Conservation (phyloP, 2,329 filamentous ascomycete species). For the Elsinoe perseae region DNA sequence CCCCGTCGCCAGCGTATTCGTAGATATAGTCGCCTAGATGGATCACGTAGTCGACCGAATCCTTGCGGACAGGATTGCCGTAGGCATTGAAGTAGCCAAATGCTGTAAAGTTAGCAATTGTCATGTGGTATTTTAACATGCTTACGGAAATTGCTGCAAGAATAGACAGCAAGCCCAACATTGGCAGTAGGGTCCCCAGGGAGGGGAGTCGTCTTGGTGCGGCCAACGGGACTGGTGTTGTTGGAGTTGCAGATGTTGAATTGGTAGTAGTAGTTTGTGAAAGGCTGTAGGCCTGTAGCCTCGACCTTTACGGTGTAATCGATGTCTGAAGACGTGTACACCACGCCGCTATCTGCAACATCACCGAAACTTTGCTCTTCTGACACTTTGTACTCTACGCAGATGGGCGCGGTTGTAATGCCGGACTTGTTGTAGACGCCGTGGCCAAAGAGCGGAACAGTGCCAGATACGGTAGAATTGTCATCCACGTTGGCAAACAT, state of each 20-base stretch:
- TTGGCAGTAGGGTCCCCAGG: constrained; percentile 49
- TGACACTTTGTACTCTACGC: constrained; percentile 57
- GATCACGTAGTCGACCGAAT: constrained; percentile 42
- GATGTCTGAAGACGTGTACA: constrained; percentile 63
- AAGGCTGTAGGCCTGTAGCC: constrained; percentile 53
- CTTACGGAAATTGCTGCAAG: constrained; percentile 60
- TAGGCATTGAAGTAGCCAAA: constrained; percentile 42
- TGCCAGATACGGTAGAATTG: constrained; percentile 49
- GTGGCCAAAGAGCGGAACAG: constrained; percentile 47
- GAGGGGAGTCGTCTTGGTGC: constrained; percentile 61
- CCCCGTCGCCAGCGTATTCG: constrained; percentile 43
- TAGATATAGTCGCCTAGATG: constrained; percentile 55
- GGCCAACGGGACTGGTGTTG: constrained; percentile 54
- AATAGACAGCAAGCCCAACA: constrained; percentile 61
- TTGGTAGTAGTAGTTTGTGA: constrained; percentile 62
- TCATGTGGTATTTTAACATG: constrained; percentile 21
- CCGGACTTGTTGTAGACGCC: constrained; percentile 36
- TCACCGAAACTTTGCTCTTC: constrained; percentile 40
- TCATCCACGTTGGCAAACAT: constrained; percentile 34
- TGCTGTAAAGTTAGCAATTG: constrained; percentile 25
- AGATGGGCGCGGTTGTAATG: constrained; percentile 54
- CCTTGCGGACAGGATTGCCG: constrained; percentile 35
- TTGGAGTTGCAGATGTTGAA: constrained; percentile 60
- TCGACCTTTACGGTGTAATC: constrained; percentile 72
- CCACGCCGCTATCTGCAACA: constrained; percentile 50